Evolutionary conservation across 164 flowering plant genomes (phyloP), one percentile per base, ranked within the genome.

Genomic region (Amborella trichopoda): DNA sequence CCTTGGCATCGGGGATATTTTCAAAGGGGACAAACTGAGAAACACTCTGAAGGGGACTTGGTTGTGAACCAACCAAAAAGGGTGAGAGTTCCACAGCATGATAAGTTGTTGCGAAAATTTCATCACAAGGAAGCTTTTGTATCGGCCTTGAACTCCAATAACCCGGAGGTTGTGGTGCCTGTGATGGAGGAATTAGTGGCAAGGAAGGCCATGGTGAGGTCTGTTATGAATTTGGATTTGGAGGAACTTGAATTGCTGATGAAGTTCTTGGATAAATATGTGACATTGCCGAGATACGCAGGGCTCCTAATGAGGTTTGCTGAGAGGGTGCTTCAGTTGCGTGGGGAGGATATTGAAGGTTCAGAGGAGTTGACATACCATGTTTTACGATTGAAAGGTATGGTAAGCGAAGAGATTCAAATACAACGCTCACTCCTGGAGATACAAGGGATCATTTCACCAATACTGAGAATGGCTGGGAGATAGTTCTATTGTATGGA

Each of bases 131-230:
- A 84, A 20, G 90, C 96, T 19, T 46, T 91, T 40, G 84, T 87
- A 6, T 68, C 81, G 4, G 94, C 65, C 4, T 60, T 91, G 44
- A 58, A 40, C 5, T 40, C 60, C 23, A 74, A 73, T 59, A 68
- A 75, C 33, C 80, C 88, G 0, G 88, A 62, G 39, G 62, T 63
- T 53, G 68, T 71, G 52, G 75, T 82, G 52, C 94, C 90, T 13
- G 94, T 87, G 10, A 78, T 84, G 88, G 94, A 87, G 73, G 99
- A 91, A 53, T 63, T 91, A 59, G 88, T 87, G 32, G 81, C 94
- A 0, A 66, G 96, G 62, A 80, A 59, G 72, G 82, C 76, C 61
- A 49, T 91, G 48, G 13, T 87, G 68, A 82, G 64, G 50, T 72
- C 81, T 60, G 76, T 82, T 17, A 53, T 61, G 28, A 87, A 81